phyloP scores from a whole-genome alignment of 2,329 filamentous ascomycete species.

The Colletotrichum eleusines region DNA sequence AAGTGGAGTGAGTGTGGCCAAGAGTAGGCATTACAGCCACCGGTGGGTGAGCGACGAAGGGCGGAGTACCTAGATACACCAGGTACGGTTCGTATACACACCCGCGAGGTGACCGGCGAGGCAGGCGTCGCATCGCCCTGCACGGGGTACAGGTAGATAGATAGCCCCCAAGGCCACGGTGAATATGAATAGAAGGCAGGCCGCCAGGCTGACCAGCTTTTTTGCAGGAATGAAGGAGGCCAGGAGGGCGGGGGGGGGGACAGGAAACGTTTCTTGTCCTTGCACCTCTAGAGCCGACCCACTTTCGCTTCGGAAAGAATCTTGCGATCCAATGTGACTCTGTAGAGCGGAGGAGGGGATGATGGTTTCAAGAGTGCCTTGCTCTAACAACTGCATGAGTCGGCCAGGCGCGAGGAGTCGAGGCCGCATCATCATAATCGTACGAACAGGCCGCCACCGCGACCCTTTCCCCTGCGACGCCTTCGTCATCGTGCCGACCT shows the following conservation, averaged over 20 bases:
- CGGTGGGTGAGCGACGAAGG: conserved; percentile 4
- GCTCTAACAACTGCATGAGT: conserved; percentile 38
- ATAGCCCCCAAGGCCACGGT: not conserved
- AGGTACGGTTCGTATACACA: conserved; percentile 5
- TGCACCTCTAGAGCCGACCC: conserved; percentile 25
- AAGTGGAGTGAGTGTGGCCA: conserved; percentile 30
- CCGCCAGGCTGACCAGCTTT: not conserved
- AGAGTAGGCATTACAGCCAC: not conserved
- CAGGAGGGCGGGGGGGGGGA: not conserved
- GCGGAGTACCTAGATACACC: not conserved
- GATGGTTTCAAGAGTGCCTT: conserved; percentile 36
- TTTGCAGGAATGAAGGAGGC: not conserved
- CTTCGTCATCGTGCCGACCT: conserved; percentile 22
- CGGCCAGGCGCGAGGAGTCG: conserved; percentile 17
- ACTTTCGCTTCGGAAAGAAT: conserved; percentile 40
- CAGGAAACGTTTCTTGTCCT: conserved; percentile 33
- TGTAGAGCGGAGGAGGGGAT: conserved; percentile 25
- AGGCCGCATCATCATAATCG: conserved; percentile 31
- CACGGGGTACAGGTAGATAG: not conserved
- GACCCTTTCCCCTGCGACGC: conserved; percentile 4
- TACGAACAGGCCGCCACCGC: conserved; percentile 20
- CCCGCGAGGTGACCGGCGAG: conserved; percentile 9
- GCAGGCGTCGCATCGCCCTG: conserved; percentile 11
- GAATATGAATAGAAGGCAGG: conserved; percentile 16
- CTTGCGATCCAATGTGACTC: conserved; percentile 39